Evolutionary conservation across 2,329 filamentous ascomycete genomes (phyloP), one percentile per base, ranked within the genome.

Genomic region (Nigrospora osmanthi): DNA sequence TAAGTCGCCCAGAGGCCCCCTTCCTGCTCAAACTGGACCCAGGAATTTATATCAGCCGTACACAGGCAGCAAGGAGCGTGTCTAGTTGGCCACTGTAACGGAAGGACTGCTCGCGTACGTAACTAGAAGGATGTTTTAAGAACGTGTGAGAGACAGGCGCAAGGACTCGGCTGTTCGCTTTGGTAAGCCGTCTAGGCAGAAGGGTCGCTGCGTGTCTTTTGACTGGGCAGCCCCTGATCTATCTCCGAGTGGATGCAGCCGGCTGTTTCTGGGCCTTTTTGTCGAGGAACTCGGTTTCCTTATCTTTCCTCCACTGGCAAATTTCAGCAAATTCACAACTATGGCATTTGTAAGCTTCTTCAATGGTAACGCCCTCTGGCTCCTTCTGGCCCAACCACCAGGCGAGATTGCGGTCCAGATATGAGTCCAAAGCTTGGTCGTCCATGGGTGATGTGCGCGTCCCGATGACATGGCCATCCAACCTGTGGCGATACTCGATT

Each of bases 291-390:
- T 85, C 80, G 48, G 80, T 73, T 44, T 90, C 80, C 63, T 86
- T 83, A 11, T 72, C 72, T 54, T 76, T 72, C 34, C 90, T 73
- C 91, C 91, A 97, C 12, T 76, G 74, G 61, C 91, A 97, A 2
- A 70, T 73, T 3, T 87, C 82, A 0, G 75, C 79, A 62, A 96
- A 96, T 52, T 95, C 89, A 58, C 91, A 97, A 19, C 75, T 80
- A 16, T 80, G 70, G 60, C 91, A 97, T 62, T 96, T 97, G 66
- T 85, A 95, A 0, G 88, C 87, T 54, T 96, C 90, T 56, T 90
- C 83, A 7, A 94, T 75, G 7, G 79, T 73, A 3, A 96, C 90
- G 0, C 91, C 91, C 9, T 74, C 72, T 0, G 89, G 80, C 41
- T 76, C 67, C 14, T 90, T 71, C 54, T 85, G 72, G 1, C 90